These are phyloP conservation scores for Camelina hispida DNA, from an alignment of 345 rosid genomes.

Conservation along the genomic window DNA sequence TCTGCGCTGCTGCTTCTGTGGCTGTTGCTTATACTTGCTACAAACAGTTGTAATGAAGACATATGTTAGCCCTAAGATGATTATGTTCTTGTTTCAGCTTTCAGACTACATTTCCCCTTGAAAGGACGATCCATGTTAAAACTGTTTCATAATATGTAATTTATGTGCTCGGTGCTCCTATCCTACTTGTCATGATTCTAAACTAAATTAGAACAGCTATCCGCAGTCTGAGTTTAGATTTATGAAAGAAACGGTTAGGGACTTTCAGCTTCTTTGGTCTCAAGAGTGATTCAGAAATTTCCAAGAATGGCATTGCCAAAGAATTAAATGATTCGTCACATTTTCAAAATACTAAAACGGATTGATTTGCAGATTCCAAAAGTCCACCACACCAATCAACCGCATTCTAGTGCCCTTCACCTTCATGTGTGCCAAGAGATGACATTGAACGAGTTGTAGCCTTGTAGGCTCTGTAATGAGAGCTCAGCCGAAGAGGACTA, in stretches of 20 bases:
- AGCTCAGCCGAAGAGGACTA: too few species aligned
- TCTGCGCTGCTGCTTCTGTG: constrained; percentile 81
- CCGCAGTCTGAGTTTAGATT: neutral
- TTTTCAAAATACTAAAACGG: too few species aligned
- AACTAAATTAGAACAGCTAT: neutral
- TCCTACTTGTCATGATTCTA: constrained; percentile 4
- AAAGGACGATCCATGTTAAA: constrained; percentile 22
- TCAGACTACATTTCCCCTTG: constrained; percentile 27
- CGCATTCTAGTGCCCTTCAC: too few species aligned
- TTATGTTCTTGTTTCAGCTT: constrained; percentile 34
- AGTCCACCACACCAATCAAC: too few species aligned
- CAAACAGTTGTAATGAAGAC: constrained; percentile 57
- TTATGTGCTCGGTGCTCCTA: constrained; percentile 9
- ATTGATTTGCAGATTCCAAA: too few species aligned
- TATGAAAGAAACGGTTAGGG: neutral
- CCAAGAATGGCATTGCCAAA: too few species aligned
- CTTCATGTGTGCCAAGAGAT: too few species aligned
- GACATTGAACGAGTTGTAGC: too few species aligned
- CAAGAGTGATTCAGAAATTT: too few species aligned
- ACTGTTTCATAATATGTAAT: constrained; percentile 22
- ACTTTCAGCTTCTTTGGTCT: too few species aligned
- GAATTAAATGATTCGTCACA: too few species aligned
- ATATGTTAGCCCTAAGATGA: constrained; percentile 16
- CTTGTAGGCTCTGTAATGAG: too few species aligned
- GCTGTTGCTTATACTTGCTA: constrained; percentile 76